Evolutionary conservation across 768 basidiomycete species (phyloP).

Genomic region (Mrakia hoshinonis): DNA sequence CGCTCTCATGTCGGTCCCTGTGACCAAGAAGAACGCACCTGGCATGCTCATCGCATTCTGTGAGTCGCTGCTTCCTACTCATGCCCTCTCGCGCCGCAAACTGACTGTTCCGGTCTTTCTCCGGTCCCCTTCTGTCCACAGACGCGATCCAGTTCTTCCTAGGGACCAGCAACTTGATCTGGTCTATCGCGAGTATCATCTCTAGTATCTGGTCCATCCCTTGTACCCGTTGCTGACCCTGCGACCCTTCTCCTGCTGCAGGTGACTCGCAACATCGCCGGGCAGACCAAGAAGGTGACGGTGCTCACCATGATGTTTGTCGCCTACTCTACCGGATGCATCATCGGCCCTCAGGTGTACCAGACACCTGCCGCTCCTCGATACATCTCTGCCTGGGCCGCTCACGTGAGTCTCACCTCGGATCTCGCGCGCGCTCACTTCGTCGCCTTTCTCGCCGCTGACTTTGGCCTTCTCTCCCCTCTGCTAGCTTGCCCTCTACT

Average conservation of each 20-base stretch:
- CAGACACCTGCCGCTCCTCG: slow-evolving; percentile 46
- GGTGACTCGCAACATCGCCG: slow-evolving; percentile 29
- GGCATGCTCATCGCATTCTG: slow-evolving; percentile 23
- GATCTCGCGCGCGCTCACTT: slow-evolving; percentile 8
- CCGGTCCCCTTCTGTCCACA: too few species aligned
- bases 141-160: too few species aligned
- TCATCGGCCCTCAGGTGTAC: slow-evolving; percentile 52
- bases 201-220: too few species aligned
- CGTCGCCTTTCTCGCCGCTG: background rate
- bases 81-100: too few species aligned
- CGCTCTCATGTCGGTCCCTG: slow-evolving; percentile 42
- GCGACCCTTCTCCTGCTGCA: background rate
- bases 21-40: background rate
- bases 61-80: background rate
- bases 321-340: slow-evolving; percentile 30
- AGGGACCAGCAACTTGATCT: too few species aligned
- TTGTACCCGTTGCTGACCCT: background rate
- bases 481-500: slow-evolving; percentile 48
- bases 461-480: slow-evolving; percentile 25
- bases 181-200: too few species aligned
- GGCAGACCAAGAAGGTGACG: slow-evolving; percentile 46
- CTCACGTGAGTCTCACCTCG: too few species aligned
- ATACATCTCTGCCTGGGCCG: slow-evolving; percentile 49
- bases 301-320: slow-evolving; percentile 41
- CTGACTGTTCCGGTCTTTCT: background rate